Percentiles rank a stretch among this genome's conserved stretches.
Conservation (phyloP, 768 basidiomycete genomes). For the Boletus fagicola region DNA sequence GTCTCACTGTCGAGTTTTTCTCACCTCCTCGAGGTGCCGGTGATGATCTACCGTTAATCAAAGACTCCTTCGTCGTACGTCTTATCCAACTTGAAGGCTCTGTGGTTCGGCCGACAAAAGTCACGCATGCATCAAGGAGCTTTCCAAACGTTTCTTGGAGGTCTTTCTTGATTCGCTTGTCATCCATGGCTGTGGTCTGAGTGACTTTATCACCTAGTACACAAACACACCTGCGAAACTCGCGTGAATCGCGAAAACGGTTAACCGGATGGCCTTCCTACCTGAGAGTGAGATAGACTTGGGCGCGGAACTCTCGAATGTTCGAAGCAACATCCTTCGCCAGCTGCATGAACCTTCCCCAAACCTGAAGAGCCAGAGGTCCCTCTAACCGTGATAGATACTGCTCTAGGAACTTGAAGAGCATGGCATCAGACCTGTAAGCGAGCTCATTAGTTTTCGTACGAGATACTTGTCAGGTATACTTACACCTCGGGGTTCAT, state of each 20-base stretch:
- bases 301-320: constrained; percentile 65
- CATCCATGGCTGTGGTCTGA: constrained; percentile 90
- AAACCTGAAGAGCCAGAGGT: constrained; percentile 89
- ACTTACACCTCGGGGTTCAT: constrained; percentile 68
- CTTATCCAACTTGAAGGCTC: constrained; percentile 83
- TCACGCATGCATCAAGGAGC: constrained; percentile 75
- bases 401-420: constrained; percentile 88
- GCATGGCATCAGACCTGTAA: constrained; percentile 60
- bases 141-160: constrained; percentile 89
- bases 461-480: background rate
- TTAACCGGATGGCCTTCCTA: constrained; percentile 33
- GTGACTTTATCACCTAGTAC: constrained; percentile 79
- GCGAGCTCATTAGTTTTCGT: constrained; percentile 3
- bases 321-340: constrained; percentile 72
- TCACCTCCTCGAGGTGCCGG: constrained; percentile 58
- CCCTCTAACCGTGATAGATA: constrained; percentile 85
- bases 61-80: constrained; percentile 60
- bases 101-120: constrained; percentile 67
- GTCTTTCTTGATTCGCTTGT: constrained; percentile 83
- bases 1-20: background rate
- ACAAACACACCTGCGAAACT: constrained; percentile 60
- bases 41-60: constrained; percentile 71
- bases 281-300: constrained; percentile 73
- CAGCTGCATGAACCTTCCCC: constrained; percentile 74
- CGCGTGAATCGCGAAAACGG: constrained; percentile 11